Percentiles rank a stretch among this genome's conserved stretches.
These are phyloP conservation scores for Sporisorium graminicola DNA, from an alignment of 1,284 basidiomycete genomes.

Conservation along the genomic window DNA sequence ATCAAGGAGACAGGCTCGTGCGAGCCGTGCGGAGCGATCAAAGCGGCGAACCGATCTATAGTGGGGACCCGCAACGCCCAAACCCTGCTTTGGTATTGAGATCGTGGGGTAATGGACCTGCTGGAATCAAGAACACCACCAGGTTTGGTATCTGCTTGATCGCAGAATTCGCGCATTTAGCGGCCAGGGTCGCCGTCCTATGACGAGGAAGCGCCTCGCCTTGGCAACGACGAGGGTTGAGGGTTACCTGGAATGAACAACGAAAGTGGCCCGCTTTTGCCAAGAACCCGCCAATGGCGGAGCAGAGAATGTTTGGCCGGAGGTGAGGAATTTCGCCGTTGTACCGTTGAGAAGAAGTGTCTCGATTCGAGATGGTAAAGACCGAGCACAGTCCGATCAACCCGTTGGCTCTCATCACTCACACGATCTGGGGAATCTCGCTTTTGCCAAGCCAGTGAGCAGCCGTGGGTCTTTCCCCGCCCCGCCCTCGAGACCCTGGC, in stretches of 20 bases:
- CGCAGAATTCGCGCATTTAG: neutral
- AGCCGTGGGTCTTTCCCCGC: too few species aligned
- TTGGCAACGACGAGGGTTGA: neutral
- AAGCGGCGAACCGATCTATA: neutral
- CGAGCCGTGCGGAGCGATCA: neutral
- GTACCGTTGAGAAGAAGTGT: neutral
- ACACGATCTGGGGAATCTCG: neutral
- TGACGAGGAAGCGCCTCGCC: too few species aligned
- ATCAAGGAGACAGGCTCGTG: neutral
- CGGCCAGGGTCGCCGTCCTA: too few species aligned
- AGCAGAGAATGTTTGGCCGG: neutral
- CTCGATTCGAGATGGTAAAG: too few species aligned
- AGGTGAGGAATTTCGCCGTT: neutral
- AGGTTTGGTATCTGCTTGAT: neutral
- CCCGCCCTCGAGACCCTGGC: neutral
- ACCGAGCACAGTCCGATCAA: constrained; percentile 4
- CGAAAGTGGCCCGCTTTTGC: neutral
- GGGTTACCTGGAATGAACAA: neutral
- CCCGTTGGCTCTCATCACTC: neutral
- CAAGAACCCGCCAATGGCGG: neutral
- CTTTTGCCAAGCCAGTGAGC: neutral
- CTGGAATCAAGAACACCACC: too few species aligned
- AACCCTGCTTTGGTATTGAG: neutral
- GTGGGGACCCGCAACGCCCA: neutral
- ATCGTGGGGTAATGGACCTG: neutral